A percentile compares a stretch with the other conserved stretches of the same genome.
phyloP scores from a whole-genome alignment of 2,329 filamentous ascomycete genomes.

The Fusarium anguioides region DNA sequence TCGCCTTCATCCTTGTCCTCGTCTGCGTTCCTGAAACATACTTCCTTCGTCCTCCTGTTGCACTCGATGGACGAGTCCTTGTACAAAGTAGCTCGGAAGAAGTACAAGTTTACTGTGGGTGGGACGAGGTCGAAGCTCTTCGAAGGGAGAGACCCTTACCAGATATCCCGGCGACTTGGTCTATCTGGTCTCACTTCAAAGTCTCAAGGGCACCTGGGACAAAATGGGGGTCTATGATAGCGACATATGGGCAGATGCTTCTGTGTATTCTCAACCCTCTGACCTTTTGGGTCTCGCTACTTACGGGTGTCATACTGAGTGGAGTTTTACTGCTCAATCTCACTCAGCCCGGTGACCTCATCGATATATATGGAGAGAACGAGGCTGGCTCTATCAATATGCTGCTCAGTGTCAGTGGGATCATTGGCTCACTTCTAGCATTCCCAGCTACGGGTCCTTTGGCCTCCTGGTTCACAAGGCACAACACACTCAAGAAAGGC shows the following conservation, averaged over 20 bases:
- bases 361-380: fast-evolving
- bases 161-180: not conserved
- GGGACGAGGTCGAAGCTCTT: constrained; percentile 11
- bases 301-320: constrained; percentile 24
- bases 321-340: constrained; percentile 24
- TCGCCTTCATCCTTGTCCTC: not conserved
- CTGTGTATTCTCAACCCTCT: constrained; percentile 35
- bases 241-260: constrained; percentile 36
- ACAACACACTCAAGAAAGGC: constrained; percentile 6
- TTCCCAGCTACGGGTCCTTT: constrained; percentile 23
- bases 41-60: constrained; percentile 32
- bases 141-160: constrained; percentile 10
- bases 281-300: constrained; percentile 36
- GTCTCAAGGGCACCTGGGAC: constrained; percentile 17
- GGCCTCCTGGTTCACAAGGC: constrained; percentile 25
- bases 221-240: not conserved
- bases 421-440: constrained; percentile 7
- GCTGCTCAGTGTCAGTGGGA: constrained; percentile 1
- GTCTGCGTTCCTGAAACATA: constrained; percentile 29
- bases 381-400: not conserved
- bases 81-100: constrained; percentile 24
- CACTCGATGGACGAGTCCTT: constrained; percentile 14
- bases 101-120: constrained; percentile 16
- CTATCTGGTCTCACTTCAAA: constrained; percentile 5
- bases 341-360: constrained; percentile 4